Evolutionary conservation across 2,329 filamentous ascomycete species (phyloP).

Genomic region (Emydomyces testavorans): DNA sequence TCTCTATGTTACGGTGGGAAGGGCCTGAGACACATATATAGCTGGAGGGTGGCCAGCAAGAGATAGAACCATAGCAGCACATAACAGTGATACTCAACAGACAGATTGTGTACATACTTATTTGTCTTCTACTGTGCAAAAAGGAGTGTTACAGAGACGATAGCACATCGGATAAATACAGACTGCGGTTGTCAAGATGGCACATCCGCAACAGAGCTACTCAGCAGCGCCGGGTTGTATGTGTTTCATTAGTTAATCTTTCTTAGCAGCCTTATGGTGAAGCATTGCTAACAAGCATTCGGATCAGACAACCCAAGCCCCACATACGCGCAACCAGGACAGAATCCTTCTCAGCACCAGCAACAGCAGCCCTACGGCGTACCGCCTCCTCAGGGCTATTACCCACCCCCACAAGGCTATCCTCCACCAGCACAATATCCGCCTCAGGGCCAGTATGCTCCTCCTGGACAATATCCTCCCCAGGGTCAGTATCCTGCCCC

Average conservation of each 20-base stretch:
- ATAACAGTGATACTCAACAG: too few relatives aligned
- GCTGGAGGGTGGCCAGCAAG: too few relatives aligned
- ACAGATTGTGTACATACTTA: too few relatives aligned
- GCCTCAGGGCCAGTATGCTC: slow-evolving; percentile 14
- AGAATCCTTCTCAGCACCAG: slow-evolving; percentile 4
- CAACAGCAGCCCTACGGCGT: slow-evolving; percentile 2
- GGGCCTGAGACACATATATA: too few relatives aligned
- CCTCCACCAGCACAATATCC: slow-evolving; percentile 15
- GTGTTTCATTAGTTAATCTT: background rate
- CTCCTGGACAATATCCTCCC: slow-evolving; percentile 14
- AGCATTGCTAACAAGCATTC: background rate
- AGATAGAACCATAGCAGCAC: too few relatives aligned
- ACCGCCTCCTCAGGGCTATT: slow-evolving; percentile 14
- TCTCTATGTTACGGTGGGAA: too few relatives aligned
- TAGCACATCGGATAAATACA: too few relatives aligned
- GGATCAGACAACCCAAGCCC: background rate
- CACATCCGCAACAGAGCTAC: slow-evolving; percentile 1
- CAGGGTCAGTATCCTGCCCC: slow-evolving; percentile 14
- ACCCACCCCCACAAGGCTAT: slow-evolving; percentile 4
- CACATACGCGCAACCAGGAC: slow-evolving; percentile 5
- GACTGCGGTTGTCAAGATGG: too few relatives aligned
- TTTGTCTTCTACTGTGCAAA: too few relatives aligned
- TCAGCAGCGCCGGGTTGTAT: background rate
- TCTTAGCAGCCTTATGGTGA: background rate
- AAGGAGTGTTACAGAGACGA: too few relatives aligned